Evolutionary conservation across 176 grass and related monocot species (phyloP).

Genomic region (Cocos nucifera): DNA sequence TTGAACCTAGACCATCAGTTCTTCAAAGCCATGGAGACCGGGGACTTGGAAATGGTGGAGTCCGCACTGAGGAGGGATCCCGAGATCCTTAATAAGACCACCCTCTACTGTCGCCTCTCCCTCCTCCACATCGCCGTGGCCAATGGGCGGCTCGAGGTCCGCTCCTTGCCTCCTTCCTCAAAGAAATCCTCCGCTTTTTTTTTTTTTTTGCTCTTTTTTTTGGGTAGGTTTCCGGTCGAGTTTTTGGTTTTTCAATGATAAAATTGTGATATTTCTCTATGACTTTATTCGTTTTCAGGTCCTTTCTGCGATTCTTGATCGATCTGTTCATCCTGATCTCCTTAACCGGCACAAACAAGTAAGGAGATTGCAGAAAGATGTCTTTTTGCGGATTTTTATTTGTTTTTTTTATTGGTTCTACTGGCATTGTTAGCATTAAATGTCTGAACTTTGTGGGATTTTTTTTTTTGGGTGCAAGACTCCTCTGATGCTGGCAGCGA

Average conservation of each 20-base stretch:
- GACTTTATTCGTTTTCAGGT: constrained; percentile 5
- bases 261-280: background rate
- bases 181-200: background rate
- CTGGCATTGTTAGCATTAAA: background rate
- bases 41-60: constrained; percentile 3
- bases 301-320: constrained; percentile 2
- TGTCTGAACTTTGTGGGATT: background rate
- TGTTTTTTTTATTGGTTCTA: background rate
- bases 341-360: constrained; percentile 12
- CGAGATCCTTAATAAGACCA: constrained; percentile 1
- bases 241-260: no score
- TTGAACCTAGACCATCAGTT: background rate
- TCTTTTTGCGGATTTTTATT: background rate
- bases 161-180: background rate
- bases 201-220: background rate
- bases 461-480: background rate
- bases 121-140: constrained; percentile 11
- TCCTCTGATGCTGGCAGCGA: constrained; percentile 18
- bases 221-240: no score
- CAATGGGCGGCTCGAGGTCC: constrained; percentile 7
- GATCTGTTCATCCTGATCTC: background rate
- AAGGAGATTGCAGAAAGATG: background rate
- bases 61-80: background rate
- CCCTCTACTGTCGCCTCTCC: constrained; percentile 7
- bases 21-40: constrained; percentile 1